Conservation (phyloP, 1,284 basidiomycete genomes). For the Heterobasidion irregulare region DNA sequence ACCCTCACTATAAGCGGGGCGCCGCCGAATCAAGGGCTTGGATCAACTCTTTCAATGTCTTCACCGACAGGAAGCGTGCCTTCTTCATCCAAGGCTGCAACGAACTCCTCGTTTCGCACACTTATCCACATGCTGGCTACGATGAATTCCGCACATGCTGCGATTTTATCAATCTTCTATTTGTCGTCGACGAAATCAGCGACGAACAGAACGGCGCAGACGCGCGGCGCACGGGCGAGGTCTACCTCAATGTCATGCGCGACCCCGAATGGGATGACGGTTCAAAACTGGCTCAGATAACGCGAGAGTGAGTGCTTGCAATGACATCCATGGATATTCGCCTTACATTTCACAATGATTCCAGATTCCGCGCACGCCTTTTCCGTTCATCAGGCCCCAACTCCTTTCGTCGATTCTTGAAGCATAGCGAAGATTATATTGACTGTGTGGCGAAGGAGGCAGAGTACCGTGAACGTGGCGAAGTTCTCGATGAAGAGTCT, state of each 20-base stretch:
- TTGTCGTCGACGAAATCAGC: slow-evolving; percentile 63
- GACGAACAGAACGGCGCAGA: slow-evolving; percentile 55
- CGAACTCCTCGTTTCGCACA: slow-evolving; percentile 55
- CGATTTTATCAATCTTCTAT: slow-evolving; percentile 61
- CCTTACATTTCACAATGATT: neutral
- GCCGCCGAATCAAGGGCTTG: slow-evolving; percentile 50
- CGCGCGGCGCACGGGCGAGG: slow-evolving; percentile 42
- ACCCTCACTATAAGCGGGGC: slow-evolving; percentile 47
- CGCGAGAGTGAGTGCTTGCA: slow-evolving; percentile 41
- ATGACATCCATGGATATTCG: neutral
- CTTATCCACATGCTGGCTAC: slow-evolving; percentile 50
- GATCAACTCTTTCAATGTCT: slow-evolving; percentile 52
- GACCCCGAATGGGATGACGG: slow-evolving; percentile 45
- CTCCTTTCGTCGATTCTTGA: slow-evolving; percentile 40
- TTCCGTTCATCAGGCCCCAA: slow-evolving; percentile 32
- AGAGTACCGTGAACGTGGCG: slow-evolving; percentile 45
- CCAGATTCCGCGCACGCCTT: slow-evolving; percentile 46
- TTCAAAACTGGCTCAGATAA: slow-evolving; percentile 47
- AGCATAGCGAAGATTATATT: slow-evolving; percentile 49
- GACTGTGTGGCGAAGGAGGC: slow-evolving; percentile 50
- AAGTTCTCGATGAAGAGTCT: slow-evolving; percentile 42
- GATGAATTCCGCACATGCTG: slow-evolving; percentile 53
- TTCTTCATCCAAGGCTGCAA: slow-evolving; percentile 54
- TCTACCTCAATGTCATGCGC: slow-evolving; percentile 45
- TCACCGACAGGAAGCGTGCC: slow-evolving; percentile 51